Evolutionary conservation across 306 rosid species (phyloP).

Genomic region (Cyamopsis tetragonoloba): DNA sequence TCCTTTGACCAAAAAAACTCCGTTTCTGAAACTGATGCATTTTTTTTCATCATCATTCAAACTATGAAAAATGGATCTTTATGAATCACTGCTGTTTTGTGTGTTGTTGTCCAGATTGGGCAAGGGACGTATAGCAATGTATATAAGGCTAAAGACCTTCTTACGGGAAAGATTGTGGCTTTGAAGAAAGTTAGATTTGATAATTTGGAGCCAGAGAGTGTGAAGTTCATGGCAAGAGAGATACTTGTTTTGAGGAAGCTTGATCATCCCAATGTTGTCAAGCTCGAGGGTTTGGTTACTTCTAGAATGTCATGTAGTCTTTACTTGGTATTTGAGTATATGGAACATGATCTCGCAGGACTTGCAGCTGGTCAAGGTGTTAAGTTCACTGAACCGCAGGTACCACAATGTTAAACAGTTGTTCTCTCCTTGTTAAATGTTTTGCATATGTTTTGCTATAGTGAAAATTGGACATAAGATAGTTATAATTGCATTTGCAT

Average conservation of each 20-base stretch:
- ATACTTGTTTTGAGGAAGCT: slow-evolving; percentile 79
- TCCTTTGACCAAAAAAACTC: no score
- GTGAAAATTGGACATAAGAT: slow-evolving; percentile 34
- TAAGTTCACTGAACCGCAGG: slow-evolving; percentile 94
- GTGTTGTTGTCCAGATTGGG: slow-evolving; percentile 64
- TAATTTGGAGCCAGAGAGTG: slow-evolving; percentile 94
- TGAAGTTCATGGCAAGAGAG: slow-evolving; percentile 98
- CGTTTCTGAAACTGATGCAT: not conserved
- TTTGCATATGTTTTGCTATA: slow-evolving; percentile 16
- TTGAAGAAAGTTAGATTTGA: slow-evolving; percentile 96
- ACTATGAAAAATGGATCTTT: not conserved
- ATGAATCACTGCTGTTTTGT: not conserved
- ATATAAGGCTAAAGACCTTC: slow-evolving; percentile 84
- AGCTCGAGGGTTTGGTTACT: slow-evolving; percentile 94
- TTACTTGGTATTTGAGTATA: slow-evolving; percentile 88
- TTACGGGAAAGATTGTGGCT: slow-evolving; percentile 84
- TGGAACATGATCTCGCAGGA: slow-evolving; percentile 99
- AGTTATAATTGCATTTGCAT: slow-evolving; percentile 9
- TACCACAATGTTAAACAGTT: slow-evolving; percentile 33
- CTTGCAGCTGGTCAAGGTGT: slow-evolving; percentile 77
- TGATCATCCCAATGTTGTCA: slow-evolving; percentile 95
- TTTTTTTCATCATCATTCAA: not conserved
- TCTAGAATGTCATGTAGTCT: slow-evolving; percentile 98
- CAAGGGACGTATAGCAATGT: slow-evolving; percentile 99
- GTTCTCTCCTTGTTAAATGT: slow-evolving; percentile 14